Conservation (phyloP, 441 rosid species). For the Metrosideros polymorpha region DNA sequence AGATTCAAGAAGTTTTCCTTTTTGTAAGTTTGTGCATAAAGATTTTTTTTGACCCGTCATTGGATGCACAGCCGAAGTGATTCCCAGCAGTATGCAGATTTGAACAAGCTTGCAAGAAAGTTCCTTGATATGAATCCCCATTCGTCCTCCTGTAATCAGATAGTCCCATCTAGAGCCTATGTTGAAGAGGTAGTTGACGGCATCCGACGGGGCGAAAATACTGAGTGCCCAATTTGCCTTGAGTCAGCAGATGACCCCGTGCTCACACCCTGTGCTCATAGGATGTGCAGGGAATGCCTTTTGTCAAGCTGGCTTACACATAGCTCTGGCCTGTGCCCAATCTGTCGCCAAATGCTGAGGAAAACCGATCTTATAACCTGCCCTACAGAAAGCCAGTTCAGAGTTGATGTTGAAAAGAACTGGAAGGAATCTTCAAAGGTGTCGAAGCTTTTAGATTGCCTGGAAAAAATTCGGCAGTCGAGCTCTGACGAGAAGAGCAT, state of each 20-base stretch:
- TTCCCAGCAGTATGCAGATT: constrained; percentile 44
- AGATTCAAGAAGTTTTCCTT: not conserved
- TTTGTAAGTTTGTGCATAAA: not conserved
- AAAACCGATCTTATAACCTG: constrained; percentile 50
- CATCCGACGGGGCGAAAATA: constrained; percentile 33
- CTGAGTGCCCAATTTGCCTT: constrained; percentile 61
- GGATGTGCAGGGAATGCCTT: constrained; percentile 69
- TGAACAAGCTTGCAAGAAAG: constrained; percentile 48
- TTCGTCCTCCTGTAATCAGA: constrained; percentile 14
- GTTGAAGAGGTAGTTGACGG: constrained; percentile 51
- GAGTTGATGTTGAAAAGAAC: constrained; percentile 43
- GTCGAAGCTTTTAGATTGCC: constrained; percentile 39
- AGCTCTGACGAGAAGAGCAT: constrained; percentile 51
- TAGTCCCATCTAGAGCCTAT: constrained; percentile 32
- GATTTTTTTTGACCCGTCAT: not conserved
- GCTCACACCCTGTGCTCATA: constrained; percentile 68
- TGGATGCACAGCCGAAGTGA: constrained; percentile 26
- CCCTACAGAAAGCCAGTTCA: constrained; percentile 46
- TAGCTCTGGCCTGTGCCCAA: constrained; percentile 42
- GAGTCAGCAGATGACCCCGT: constrained; percentile 71
- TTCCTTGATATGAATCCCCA: constrained; percentile 38
- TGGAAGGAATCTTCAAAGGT: constrained; percentile 71
- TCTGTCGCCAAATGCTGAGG: constrained; percentile 34
- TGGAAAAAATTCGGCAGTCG: constrained; percentile 22
- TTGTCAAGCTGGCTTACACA: constrained; percentile 49